Evolutionary conservation across 148 eudicot species (phyloP), one percentile per base, ranked within the genome.

Genomic region (Vaccinium darrowii): DNA sequence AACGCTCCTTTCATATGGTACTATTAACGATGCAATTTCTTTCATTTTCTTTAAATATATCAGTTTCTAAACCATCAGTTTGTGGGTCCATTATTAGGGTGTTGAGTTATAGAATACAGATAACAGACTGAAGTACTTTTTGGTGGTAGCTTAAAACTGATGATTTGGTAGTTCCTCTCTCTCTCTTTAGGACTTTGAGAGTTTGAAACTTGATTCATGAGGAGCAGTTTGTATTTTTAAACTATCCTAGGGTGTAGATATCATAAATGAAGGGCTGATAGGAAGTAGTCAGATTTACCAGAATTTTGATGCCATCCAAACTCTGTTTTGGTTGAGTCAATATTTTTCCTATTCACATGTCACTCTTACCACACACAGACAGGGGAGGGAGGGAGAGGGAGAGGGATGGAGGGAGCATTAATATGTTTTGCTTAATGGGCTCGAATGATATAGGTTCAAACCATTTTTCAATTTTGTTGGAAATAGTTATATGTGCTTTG

Each of bases 81-180:
- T 76, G 13, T 76, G 21, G 52, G 52, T 47, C 19, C 78, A 43
- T 75, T 75, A 43, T 2, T 75, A 75, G 53, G 51, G 27, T 76
- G 54, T 47, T 47, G 78, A 76, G 51, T 47, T 47, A 21, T 47
- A 47, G 30, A 9, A 23, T 65, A 65, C 47, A 65, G 72, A 65
- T 23, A n/a, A 25, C 23, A 65, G 72, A 9, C 13, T 65, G 33
- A 65, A 25, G 72, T 65, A 65, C 72, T 23, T 65, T 65, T 33
- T 78, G 60, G 62, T 78, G 60, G 80, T 27, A 52, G 81, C 81
- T 78, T 52, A 14, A 53, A 52, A 78, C 47, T 43, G 58, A 18
- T 78, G 60, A 78, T 78, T 3, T 51, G 36, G 36, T 33, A 16
- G 30, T 49, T 7, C 27, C 23, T 76, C 14, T 77, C 27, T 77